Conservation (phyloP, 108 stramenopile species). For the Pinguiococcus pyrenoidosus region DNA sequence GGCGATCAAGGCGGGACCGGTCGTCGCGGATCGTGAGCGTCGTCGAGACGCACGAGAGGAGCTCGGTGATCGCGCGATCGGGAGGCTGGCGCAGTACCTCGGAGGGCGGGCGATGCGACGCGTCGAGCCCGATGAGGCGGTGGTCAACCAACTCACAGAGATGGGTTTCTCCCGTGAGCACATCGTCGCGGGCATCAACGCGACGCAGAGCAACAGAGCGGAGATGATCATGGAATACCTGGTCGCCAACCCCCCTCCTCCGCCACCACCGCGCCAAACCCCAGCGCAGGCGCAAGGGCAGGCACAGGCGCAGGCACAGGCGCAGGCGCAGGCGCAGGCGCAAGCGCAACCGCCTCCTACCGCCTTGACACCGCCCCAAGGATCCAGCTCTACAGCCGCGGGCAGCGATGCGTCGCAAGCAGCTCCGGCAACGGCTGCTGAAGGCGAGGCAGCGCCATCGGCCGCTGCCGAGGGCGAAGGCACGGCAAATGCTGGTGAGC, state of each 20-base stretch:
- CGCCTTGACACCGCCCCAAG: background rate
- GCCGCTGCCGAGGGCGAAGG: background rate
- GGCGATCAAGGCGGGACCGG: too few species aligned
- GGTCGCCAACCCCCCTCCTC: constrained; percentile 51
- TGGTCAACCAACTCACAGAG: constrained; percentile 52
- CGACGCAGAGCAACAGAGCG: constrained; percentile 48
- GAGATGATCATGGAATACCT: constrained; percentile 84
- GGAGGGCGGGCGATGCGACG: too few species aligned
- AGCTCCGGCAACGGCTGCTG: background rate
- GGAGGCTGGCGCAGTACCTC: too few species aligned
- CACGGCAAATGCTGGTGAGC: too few species aligned
- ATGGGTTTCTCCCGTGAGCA: constrained; percentile 81
- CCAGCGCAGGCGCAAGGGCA: background rate
- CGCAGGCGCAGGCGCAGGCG: background rate
- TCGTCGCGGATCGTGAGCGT: too few species aligned
- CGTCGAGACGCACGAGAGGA: too few species aligned
- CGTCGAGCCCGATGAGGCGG: constrained; percentile 64
- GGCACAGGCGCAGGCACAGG: too few species aligned
- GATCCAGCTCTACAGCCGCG: background rate
- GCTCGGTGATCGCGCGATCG: too few species aligned
- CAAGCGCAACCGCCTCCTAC: too few species aligned
- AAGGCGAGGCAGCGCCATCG: background rate
- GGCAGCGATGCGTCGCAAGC: background rate
- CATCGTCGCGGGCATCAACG: constrained; percentile 57
- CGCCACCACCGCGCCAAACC: constrained; percentile 4